Evolutionary conservation across 2,329 filamentous ascomycete species (phyloP).

Genomic region (Cercospora sp.): DNA sequence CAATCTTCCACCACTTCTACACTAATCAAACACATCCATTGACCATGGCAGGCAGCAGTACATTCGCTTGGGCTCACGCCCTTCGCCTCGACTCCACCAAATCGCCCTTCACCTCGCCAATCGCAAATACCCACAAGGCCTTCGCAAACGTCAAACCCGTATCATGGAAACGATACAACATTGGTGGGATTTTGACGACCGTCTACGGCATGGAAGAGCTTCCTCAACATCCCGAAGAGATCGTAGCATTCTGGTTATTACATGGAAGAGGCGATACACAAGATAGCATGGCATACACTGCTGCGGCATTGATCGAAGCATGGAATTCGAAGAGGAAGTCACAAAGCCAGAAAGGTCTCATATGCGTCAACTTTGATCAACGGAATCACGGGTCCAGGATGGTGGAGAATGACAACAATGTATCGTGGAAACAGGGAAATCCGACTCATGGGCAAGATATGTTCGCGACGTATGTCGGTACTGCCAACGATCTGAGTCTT

Average conservation of each 20-base stretch:
- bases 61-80: constrained; percentile 38
- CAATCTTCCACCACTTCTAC: neutral
- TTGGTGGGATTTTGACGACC: constrained; percentile 76
- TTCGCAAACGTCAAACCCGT: constrained; percentile 45
- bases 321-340: constrained; percentile 58
- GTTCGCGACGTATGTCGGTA: constrained; percentile 74
- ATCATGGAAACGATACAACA: constrained; percentile 66
- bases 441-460: constrained; percentile 85
- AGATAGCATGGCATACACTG: constrained; percentile 73
- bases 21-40: neutral
- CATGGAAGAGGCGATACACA: constrained; percentile 74
- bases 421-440: constrained; percentile 78
- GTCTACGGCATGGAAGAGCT: constrained; percentile 81
- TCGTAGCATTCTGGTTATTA: constrained; percentile 88
- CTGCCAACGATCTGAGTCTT: constrained; percentile 70
- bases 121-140: constrained; percentile 36
- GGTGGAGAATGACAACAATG: constrained; percentile 68
- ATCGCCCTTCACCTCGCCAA: constrained; percentile 38
- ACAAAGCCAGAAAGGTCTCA: constrained; percentile 57
- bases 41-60: constrained; percentile 33
- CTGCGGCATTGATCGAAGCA: constrained; percentile 65
- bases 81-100: constrained; percentile 36
- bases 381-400: constrained; percentile 82
- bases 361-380: constrained; percentile 87
- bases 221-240: constrained; percentile 48